phyloP scores from a whole-genome alignment of 352 stramenopile genomes.

The Aphanomyces astaci region DNA sequence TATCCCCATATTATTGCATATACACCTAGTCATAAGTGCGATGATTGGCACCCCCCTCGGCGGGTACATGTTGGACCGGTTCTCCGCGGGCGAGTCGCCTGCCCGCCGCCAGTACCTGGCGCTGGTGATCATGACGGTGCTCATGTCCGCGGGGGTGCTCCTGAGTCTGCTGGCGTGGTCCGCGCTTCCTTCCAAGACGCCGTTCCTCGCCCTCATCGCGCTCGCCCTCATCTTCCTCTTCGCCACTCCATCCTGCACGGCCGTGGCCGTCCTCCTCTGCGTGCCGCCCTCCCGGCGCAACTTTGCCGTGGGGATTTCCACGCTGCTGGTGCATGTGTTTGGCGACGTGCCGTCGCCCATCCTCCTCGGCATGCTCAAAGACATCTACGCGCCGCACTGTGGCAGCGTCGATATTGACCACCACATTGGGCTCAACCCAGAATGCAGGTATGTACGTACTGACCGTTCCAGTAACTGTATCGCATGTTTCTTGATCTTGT shows the following conservation, averaged over 20 bases:
- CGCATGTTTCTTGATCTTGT: not conserved
- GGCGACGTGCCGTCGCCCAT: conserved; percentile 94
- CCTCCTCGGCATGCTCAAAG: conserved; percentile 89
- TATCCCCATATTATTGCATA: too few relatives aligned
- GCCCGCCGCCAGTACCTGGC: conserved; percentile 42
- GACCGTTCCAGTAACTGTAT: not conserved
- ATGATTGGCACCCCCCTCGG: conserved; percentile 85
- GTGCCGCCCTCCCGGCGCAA: conserved; percentile 82
- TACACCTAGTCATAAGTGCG: conserved; percentile 62
- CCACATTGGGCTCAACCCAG: conserved; percentile 51
- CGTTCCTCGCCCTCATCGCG: conserved; percentile 63
- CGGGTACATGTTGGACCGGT: conserved; percentile 61
- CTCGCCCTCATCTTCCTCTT: conserved; percentile 75
- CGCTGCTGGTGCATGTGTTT: conserved; percentile 86
- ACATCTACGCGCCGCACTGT: conserved; percentile 84
- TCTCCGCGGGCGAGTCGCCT: conserved; percentile 34
- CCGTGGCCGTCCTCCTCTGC: conserved; percentile 84
- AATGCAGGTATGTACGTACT: conserved; percentile 29
- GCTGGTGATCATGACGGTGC: conserved; percentile 53
- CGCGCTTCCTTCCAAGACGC: conserved; percentile 36
- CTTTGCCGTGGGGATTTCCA: conserved; percentile 88
- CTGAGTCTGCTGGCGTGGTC: conserved; percentile 62
- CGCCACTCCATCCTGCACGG: conserved; percentile 67
- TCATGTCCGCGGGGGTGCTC: conserved; percentile 41
- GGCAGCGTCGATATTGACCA: conserved; percentile 60